A percentile compares a stretch with the other conserved stretches of the same genome.
Conservation (phyloP, 257 asterid genomes). For the Phtheirospermum japonicum region DNA sequence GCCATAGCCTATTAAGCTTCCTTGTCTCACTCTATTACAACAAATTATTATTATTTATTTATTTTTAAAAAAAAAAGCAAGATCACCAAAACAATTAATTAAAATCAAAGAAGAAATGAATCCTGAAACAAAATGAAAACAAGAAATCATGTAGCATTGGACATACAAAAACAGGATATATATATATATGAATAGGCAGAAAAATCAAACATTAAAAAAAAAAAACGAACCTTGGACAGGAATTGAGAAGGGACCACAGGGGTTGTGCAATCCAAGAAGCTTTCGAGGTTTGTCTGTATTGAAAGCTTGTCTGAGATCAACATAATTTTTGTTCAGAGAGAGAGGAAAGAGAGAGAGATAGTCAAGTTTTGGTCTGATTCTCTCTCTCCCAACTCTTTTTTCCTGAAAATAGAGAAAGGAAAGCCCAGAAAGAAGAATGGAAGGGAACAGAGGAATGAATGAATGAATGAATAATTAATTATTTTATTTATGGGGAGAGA, state of each 20-base stretch:
- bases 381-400: constrained; percentile 57
- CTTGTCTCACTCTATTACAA: constrained; percentile 68
- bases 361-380: constrained; percentile 35
- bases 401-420: constrained; percentile 35
- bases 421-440: constrained; percentile 27
- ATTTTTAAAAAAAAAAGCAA: background rate
- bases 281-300: constrained; percentile 51
- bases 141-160: background rate
- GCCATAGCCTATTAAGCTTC: constrained; percentile 89
- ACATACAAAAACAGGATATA: constrained; percentile 8
- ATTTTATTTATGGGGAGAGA: constrained; percentile 39
- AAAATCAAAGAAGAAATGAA: background rate
- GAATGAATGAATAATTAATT: no score
- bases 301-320: constrained; percentile 39
- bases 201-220: no score
- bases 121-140: no score
- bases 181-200: background rate
- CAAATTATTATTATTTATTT: background rate
- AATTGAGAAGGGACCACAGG: constrained; percentile 53
- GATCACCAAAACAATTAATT: background rate
- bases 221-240: constrained; percentile 42
- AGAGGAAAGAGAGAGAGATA: constrained; percentile 36
- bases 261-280: constrained; percentile 57
- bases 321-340: constrained; percentile 31
- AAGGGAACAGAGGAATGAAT: constrained; percentile 36